Conservation (phyloP, 352 stramenopile genomes). For the Pythium coloratum region DNA sequence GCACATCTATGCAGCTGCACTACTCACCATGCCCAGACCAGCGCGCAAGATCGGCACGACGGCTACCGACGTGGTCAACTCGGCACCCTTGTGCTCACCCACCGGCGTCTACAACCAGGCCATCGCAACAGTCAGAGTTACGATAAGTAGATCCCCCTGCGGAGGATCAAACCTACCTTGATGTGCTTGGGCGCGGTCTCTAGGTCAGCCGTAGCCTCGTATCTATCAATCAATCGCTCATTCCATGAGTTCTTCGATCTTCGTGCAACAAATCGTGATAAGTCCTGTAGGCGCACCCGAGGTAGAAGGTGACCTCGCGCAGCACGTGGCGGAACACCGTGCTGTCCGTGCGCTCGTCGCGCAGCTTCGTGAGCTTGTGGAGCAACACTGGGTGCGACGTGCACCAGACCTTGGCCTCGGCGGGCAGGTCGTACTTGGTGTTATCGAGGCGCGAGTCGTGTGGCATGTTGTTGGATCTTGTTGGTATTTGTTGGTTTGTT, state of each 20-base stretch:
- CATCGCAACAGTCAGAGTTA: not conserved
- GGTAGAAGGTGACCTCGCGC: constrained; percentile 97
- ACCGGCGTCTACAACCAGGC: constrained; percentile 52
- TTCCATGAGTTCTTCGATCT: not conserved
- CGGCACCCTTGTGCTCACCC: constrained; percentile 74
- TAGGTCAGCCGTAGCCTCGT: constrained; percentile 79
- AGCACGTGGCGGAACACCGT: constrained; percentile 95
- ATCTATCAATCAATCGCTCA: constrained; percentile 34
- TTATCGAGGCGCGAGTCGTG: constrained; percentile 65
- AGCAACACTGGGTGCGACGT: constrained; percentile 90
- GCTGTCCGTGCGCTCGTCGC: constrained; percentile 91
- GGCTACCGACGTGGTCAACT: constrained; percentile 90
- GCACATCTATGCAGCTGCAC: constrained; percentile 4
- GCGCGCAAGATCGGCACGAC: constrained; percentile 97
- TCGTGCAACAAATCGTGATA: constrained; percentile 71
- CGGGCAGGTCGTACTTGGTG: constrained; percentile 57
- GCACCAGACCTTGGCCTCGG: constrained; percentile 78
- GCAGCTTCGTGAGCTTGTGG: constrained; percentile 97
- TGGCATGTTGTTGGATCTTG: constrained; percentile 35
- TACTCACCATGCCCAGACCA: constrained; percentile 84
- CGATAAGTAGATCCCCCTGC: not conserved
- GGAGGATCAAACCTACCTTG: constrained; percentile 39
- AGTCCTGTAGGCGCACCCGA: constrained; percentile 81
- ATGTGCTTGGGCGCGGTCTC: constrained; percentile 69
- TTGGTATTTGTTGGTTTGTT: constrained; percentile 27